Percentiles rank a stretch among this genome's conserved stretches.
Evolutionary conservation across 768 basidiomycete genomes (phyloP).

Genomic region (Boletus sp.): DNA sequence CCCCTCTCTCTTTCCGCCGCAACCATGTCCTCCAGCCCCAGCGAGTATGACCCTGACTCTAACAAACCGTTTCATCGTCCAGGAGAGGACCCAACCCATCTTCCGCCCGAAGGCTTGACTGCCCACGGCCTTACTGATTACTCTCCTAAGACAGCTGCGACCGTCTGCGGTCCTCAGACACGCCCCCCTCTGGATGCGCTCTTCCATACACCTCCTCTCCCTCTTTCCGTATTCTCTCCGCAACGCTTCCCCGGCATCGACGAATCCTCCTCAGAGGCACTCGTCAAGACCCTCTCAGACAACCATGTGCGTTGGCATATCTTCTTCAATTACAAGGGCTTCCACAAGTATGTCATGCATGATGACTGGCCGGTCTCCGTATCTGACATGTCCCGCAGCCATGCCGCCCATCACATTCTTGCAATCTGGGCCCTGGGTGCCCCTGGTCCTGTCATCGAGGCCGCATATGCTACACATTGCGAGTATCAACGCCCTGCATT

Average conservation of each 20-base stretch:
- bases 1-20: not conserved
- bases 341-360: slow-evolving; percentile 29
- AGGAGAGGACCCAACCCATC: slow-evolving; percentile 19
- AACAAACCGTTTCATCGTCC: slow-evolving; percentile 16
- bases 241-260: slow-evolving; percentile 33
- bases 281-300: slow-evolving; percentile 42
- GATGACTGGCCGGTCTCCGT: slow-evolving; percentile 4
- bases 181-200: slow-evolving; percentile 16
- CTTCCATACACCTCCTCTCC: slow-evolving; percentile 24
- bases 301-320: slow-evolving; percentile 54
- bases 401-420: slow-evolving; percentile 54
- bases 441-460: slow-evolving; percentile 36
- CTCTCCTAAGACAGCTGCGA: slow-evolving; percentile 18
- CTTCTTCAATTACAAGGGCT: slow-evolving; percentile 45
- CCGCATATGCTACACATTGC: slow-evolving; percentile 41
- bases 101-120: slow-evolving; percentile 12
- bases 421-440: slow-evolving; percentile 64
- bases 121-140: slow-evolving; percentile 23
- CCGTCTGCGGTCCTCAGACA: not conserved
- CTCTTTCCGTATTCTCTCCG: slow-evolving; percentile 35
- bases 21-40: slow-evolving; percentile 11
- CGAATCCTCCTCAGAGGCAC: slow-evolving; percentile 36
- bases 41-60: slow-evolving; percentile 9
- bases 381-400: slow-evolving; percentile 35
- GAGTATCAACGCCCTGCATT: slow-evolving; percentile 37